These are phyloP conservation scores for Lepiota brunneoincarnata DNA, from an alignment of 768 basidiomycete genomes.

Conservation along the genomic window DNA sequence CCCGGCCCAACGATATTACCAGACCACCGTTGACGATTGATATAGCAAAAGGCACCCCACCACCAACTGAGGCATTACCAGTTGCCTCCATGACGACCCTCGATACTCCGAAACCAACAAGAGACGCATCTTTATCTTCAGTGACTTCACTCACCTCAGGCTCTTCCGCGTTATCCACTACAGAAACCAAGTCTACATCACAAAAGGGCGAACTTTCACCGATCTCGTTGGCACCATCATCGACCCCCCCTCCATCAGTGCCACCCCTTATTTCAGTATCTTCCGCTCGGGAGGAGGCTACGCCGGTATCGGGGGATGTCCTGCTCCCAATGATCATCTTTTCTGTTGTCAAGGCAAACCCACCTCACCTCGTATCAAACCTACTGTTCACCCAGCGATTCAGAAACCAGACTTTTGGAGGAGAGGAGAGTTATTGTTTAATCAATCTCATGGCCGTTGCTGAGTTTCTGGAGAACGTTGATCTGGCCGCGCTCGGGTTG, in stretches of 20 bases:
- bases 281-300: slow-evolving; percentile 17
- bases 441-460: slow-evolving; percentile 95
- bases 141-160: not conserved
- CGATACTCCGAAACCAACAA: not conserved
- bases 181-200: not conserved
- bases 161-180: not conserved
- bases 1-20: not conserved
- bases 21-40: not conserved
- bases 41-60: not conserved
- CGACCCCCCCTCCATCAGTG: slow-evolving; percentile 3
- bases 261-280: not conserved
- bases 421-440: slow-evolving; percentile 90
- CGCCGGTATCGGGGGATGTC: slow-evolving; percentile 79
- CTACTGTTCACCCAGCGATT: slow-evolving; percentile 64
- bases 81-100: not conserved
- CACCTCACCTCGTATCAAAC: slow-evolving; percentile 73
- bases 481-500: slow-evolving; percentile 65
- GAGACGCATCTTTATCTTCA: not conserved
- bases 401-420: slow-evolving; percentile 51
- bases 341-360: slow-evolving; percentile 91
- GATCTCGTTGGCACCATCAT: not conserved
- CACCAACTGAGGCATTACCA: not conserved
- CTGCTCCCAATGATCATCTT: slow-evolving; percentile 93
- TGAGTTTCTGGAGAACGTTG: slow-evolving; percentile 94
- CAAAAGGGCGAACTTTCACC: slow-evolving; percentile 5